phyloP scores from a whole-genome alignment of 768 basidiomycete species.

The Tricholoma bakamatsutake region DNA sequence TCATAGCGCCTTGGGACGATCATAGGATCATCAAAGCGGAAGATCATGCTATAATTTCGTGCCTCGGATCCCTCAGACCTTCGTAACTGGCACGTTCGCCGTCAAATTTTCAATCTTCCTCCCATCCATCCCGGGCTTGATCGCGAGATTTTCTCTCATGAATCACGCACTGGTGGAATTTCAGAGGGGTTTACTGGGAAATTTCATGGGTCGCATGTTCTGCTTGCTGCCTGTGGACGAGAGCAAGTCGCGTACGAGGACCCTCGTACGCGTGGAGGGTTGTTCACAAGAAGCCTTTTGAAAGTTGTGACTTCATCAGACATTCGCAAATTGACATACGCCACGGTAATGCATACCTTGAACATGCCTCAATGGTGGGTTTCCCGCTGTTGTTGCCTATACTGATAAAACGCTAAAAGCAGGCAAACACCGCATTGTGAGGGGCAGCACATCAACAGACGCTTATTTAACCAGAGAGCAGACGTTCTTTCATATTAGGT shows the following conservation, averaged over 20 bases:
- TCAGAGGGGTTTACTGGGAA: slow-evolving; percentile 18
- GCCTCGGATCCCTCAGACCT: neutral
- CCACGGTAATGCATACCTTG: slow-evolving; percentile 26
- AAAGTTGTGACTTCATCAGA: slow-evolving; percentile 17
- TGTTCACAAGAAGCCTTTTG: slow-evolving; percentile 28
- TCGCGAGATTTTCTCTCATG: slow-evolving; percentile 14
- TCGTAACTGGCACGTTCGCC: slow-evolving; percentile 12
- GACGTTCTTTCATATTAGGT: slow-evolving; percentile 24
- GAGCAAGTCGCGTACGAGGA: slow-evolving; percentile 28
- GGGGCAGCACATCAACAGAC: slow-evolving; percentile 25
- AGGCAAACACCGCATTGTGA: slow-evolving; percentile 33
- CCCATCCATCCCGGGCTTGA: slow-evolving; percentile 21
- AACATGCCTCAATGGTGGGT: slow-evolving; percentile 23
- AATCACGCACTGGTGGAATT: slow-evolving; percentile 10
- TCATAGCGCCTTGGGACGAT: slow-evolving; percentile 22
- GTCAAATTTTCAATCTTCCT: slow-evolving; percentile 23
- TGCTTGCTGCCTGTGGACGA: slow-evolving; percentile 37
- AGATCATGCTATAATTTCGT: slow-evolving; percentile 28
- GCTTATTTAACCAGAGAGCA: slow-evolving; percentile 26
- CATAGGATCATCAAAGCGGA: slow-evolving; percentile 13
- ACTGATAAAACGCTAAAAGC: neutral
- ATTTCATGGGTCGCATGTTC: slow-evolving; percentile 31
- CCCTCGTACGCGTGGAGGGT: slow-evolving; percentile 14
- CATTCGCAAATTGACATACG: slow-evolving; percentile 25
- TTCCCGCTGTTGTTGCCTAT: neutral